phyloP scores from a whole-genome alignment of 805 yeast genomes.

The Cyberlindnera lachancei region DNA sequence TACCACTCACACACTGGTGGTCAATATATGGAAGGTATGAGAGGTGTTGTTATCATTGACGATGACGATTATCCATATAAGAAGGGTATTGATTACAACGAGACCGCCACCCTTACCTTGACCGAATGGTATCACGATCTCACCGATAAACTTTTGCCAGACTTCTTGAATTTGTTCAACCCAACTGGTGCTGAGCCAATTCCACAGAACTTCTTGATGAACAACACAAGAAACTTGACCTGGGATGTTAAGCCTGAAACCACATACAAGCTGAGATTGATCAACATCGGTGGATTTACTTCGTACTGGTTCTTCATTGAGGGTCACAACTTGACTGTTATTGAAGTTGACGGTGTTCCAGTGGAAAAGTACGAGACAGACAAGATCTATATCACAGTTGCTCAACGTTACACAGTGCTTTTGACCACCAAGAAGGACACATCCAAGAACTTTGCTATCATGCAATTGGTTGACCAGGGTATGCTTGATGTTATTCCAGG shows the following conservation, averaged over 20 bases:
- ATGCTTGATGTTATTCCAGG: slow-evolving; percentile 75
- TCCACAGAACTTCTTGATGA: slow-evolving; percentile 72
- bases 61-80: slow-evolving; percentile 45
- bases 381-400: slow-evolving; percentile 74
- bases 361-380: slow-evolving; percentile 69
- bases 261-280: slow-evolving; percentile 73
- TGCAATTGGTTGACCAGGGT: slow-evolving; percentile 70
- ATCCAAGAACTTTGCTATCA: slow-evolving; percentile 71
- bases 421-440: slow-evolving; percentile 59
- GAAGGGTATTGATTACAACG: slow-evolving; percentile 53
- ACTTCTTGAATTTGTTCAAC: slow-evolving; percentile 65
- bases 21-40: slow-evolving; percentile 91
- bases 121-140: slow-evolving; percentile 83
- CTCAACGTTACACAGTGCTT: slow-evolving; percentile 85
- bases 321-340: slow-evolving; percentile 77
- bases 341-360: slow-evolving; percentile 88
- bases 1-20: slow-evolving; percentile 91
- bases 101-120: slow-evolving; percentile 61
- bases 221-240: slow-evolving; percentile 73
- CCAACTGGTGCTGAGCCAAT: slow-evolving; percentile 99
- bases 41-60: slow-evolving; percentile 71
- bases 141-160: slow-evolving; percentile 39
- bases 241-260: slow-evolving; percentile 77
- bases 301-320: slow-evolving; percentile 87
- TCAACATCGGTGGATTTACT: slow-evolving; percentile 86